A percentile compares a stretch with the other conserved stretches of the same genome.
These are phyloP conservation scores for Aspergillus sp. DNA, from an alignment of 2,329 filamentous ascomycete genomes.

Conservation along the genomic window DNA sequence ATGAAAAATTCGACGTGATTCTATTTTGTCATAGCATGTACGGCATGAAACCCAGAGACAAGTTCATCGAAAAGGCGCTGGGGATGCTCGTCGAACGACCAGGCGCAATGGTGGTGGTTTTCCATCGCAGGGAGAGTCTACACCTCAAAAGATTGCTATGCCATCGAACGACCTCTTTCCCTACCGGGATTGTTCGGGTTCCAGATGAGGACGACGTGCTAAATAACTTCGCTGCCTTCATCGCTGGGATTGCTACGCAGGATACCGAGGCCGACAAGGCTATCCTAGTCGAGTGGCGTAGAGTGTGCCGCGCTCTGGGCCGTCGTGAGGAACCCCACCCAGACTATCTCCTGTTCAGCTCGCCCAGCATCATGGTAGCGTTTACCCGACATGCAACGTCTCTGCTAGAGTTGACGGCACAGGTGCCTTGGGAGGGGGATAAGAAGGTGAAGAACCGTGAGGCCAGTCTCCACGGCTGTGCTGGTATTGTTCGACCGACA, in stretches of 20 bases:
- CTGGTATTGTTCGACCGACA: constrained; percentile 44
- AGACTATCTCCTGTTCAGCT: constrained; percentile 43
- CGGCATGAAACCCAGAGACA: constrained; percentile 49
- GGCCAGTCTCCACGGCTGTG: constrained; percentile 42
- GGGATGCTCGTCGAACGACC: constrained; percentile 38
- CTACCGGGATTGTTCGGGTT: constrained; percentile 42
- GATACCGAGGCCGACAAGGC: constrained; percentile 25
- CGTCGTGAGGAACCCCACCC: constrained; percentile 32
- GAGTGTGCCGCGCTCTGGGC: constrained; percentile 48
- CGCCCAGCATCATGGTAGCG: constrained; percentile 46
- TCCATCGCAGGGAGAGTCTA: constrained; percentile 49
- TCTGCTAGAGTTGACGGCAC: constrained; percentile 39
- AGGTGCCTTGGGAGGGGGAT: constrained; percentile 32
- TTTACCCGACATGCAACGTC: constrained; percentile 46
- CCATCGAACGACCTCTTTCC: constrained; percentile 44
- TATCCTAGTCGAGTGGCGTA: constrained; percentile 43
- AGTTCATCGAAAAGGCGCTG: constrained; percentile 45
- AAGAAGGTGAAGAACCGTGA: constrained; percentile 38
- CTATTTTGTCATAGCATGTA: constrained; percentile 64
- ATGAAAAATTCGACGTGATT: constrained; percentile 49
- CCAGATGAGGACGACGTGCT: constrained; percentile 42
- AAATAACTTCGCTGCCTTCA: constrained; percentile 50
- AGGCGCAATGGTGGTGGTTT: constrained; percentile 46
- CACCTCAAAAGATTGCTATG: constrained; percentile 46
- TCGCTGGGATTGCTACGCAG: constrained; percentile 43